Conservation (phyloP, 2,329 filamentous ascomycete species). For the Beauveria sp. region DNA sequence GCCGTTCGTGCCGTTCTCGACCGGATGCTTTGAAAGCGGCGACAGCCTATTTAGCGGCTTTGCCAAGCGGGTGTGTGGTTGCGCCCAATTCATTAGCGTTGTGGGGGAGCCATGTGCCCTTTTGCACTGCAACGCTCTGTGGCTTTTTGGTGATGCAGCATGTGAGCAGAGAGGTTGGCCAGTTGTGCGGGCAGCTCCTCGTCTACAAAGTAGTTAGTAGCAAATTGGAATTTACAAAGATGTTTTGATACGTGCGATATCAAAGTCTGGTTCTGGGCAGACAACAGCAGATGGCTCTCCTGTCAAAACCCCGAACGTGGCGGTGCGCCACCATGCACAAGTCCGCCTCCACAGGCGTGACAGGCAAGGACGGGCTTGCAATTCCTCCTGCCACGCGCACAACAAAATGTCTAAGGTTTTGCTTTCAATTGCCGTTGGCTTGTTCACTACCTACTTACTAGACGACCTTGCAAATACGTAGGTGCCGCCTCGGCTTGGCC, state of each 20-base stretch:
- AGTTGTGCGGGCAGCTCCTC: neutral
- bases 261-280: too few species aligned
- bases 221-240: too few species aligned
- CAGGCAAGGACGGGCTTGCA: too few species aligned
- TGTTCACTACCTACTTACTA: neutral
- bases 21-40: conserved; percentile 4
- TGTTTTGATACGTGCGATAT: too few species aligned
- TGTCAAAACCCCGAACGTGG: too few species aligned
- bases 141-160: neutral
- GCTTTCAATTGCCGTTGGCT: conserved; percentile 7
- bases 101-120: neutral
- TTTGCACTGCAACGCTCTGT: neutral
- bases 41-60: conserved; percentile 5
- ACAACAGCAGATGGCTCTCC: too few species aligned
- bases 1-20: conserved; percentile 9
- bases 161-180: neutral
- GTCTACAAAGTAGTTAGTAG: neutral
- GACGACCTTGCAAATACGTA: neutral
- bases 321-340: too few species aligned
- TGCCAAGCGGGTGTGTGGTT: neutral
- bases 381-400: neutral
- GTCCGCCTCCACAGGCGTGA: too few species aligned
- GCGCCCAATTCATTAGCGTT: neutral
- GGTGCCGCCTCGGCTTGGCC: neutral
- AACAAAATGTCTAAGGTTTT: neutral